phyloP scores from a whole-genome alignment of 345 rosid genomes.

The Hibiscus trionum region DNA sequence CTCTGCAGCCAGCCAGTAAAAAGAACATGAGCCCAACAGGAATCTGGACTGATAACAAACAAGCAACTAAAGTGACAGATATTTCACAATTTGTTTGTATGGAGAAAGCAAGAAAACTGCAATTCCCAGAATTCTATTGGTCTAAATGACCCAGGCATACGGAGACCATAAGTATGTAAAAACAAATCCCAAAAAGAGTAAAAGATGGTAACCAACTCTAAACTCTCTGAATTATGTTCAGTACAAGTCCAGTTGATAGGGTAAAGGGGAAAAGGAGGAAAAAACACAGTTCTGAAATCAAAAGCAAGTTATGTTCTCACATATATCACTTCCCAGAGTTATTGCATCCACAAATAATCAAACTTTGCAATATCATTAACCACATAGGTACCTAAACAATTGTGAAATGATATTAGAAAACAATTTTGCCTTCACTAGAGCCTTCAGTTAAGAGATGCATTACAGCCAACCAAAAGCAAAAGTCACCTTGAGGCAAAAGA shows the following conservation, averaged over 20 bases:
- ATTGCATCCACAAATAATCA: background rate
- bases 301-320: background rate
- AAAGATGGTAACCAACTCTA: background rate
- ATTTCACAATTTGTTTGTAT: background rate
- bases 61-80: background rate
- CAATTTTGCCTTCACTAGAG: background rate
- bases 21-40: background rate
- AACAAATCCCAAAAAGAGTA: background rate
- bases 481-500: background rate
- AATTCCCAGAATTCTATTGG: background rate
- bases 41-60: background rate
- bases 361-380: background rate
- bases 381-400: background rate
- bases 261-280: background rate
- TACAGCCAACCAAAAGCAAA: background rate
- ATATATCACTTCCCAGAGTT: background rate
- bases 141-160: background rate
- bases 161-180: background rate
- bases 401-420: background rate
- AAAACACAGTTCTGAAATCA: background rate
- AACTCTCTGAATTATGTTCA: background rate
- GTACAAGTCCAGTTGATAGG: background rate
- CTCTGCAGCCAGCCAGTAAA: conserved; percentile 25
- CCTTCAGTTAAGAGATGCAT: background rate
- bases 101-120: background rate